Base-by-base conservation (phyloP, 257 asterid genomes). In the Capsicum chinense region DNA sequence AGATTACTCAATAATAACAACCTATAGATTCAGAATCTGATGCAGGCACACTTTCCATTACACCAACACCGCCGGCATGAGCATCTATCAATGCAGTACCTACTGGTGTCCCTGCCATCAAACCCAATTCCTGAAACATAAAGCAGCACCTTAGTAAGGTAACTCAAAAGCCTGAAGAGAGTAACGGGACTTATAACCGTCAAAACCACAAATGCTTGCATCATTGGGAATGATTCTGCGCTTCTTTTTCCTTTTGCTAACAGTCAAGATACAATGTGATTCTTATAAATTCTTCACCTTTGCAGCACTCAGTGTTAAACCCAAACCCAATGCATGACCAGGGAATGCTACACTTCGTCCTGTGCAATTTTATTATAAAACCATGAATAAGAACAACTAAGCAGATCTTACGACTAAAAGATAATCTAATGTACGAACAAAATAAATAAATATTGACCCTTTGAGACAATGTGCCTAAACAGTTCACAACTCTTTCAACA, bases 21-120 rank as follows among this genome's bases (percentile, higher is more conserved):
- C 99, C 98, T 88, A 85, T 82, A 37, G 92, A 79, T 83, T 85
- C 90, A 66, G 88, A 70, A 86, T 90, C 91, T 47, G 88, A 76
- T 56, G 74, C 67, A 48, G 93, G 93, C 90, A 86, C 87, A 89
- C 99, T 92, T 88, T 92, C 98, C 97, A 96, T 94, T 82, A 94
- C 95, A 82, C 99, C 99, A 66, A 96, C 97, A 62, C 99, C 98
- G 84, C 99, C 99, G 84, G 99, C 99, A 93, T 96, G 99, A 73
- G 99, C 99, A 91, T 96, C 99, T 80, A 96, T 93, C 86, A 96
- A 89, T 52, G 99, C 95, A 84, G 98, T 92, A 71, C 99, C 98
- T 64, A 96, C 98, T 48, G 99, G 97, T 79, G 88, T 94, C 83
- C 99, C 99, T 17, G 93, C 90, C 87, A 84, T 76, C 84, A 96